These are phyloP conservation scores for Venturia carpophila DNA, from an alignment of 2,329 filamentous ascomycete genomes.

Conservation along the genomic window DNA sequence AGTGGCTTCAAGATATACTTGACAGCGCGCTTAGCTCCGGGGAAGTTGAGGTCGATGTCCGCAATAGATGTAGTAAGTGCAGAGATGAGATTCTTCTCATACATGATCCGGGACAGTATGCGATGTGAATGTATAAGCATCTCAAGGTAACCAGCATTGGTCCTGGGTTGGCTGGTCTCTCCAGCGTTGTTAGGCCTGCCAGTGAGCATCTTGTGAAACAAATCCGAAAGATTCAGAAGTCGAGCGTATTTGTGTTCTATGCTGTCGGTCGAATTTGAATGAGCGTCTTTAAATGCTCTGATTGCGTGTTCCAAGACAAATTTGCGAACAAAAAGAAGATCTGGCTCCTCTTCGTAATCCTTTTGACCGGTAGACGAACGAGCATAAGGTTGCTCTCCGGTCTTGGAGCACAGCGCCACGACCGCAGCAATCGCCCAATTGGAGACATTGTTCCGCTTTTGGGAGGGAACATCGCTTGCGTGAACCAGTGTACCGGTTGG, in stretches of 20 bases:
- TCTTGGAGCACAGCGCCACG: conserved; percentile 80
- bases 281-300: conserved; percentile 85
- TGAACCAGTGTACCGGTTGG: conserved; percentile 59
- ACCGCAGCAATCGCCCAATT: conserved; percentile 79
- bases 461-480: conserved; percentile 65
- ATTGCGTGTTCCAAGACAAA: conserved; percentile 92
- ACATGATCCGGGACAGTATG: conserved; percentile 90
- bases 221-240: conserved; percentile 77
- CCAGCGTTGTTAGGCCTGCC: conserved; percentile 55
- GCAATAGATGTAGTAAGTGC: conserved; percentile 86
- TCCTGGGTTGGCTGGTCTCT: conserved; percentile 29
- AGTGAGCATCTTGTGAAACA: conserved; percentile 87
- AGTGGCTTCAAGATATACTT: conserved; percentile 93
- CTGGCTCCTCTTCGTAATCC: conserved; percentile 67
- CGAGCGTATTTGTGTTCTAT: conserved; percentile 81
- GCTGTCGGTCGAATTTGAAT: conserved; percentile 60
- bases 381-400: conserved; percentile 59
- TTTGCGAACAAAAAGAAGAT: conserved; percentile 84
- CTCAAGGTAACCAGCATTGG: conserved; percentile 27
- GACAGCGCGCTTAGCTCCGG: conserved; percentile 83
- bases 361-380: conserved; percentile 46
- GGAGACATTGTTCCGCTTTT: conserved; percentile 81
- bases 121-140: conserved; percentile 53
- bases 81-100: conserved; percentile 90
- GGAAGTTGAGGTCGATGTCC: conserved; percentile 92